These are phyloP conservation scores for Coffea eugenioides DNA, from an alignment of 257 asterid genomes.

Conservation along the genomic window DNA sequence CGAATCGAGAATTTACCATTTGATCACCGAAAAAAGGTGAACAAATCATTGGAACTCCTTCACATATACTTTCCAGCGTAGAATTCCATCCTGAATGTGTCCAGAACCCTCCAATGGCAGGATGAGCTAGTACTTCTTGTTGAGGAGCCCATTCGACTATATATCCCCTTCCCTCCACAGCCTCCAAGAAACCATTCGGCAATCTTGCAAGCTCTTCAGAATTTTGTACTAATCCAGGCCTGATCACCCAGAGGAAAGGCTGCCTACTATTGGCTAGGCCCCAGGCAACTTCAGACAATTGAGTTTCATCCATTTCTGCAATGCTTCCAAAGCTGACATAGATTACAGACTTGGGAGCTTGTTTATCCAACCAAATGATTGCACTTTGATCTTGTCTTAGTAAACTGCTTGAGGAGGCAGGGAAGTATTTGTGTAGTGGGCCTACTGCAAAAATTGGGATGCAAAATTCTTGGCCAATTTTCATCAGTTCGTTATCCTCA, in stretches of 20 bases:
- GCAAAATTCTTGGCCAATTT: conserved; percentile 28
- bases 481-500: conserved; percentile 30
- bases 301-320: conserved; percentile 14
- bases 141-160: conserved; percentile 27
- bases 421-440: conserved; percentile 44
- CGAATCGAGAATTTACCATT: conserved; percentile 44
- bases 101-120: conserved; percentile 35
- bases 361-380: conserved; percentile 50
- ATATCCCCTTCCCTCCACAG: conserved; percentile 6
- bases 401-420: conserved; percentile 35
- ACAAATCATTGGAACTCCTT: conserved; percentile 57
- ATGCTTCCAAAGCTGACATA: conserved; percentile 31
- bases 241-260: conserved; percentile 53
- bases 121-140: conserved; percentile 34
- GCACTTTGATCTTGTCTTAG: conserved; percentile 37
- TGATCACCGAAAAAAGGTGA: conserved; percentile 47
- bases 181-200: conserved; percentile 12
- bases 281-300: conserved; percentile 23
- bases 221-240: conserved; percentile 33
- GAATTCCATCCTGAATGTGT: conserved; percentile 27
- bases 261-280: conserved; percentile 24
- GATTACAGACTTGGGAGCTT: conserved; percentile 35
- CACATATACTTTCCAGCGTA: conserved; percentile 35
- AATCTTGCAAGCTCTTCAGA: neutral
- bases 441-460: conserved; percentile 47